Percentiles rank a stretch among this genome's conserved stretches.
Evolutionary conservation across 306 rosid genomes (phyloP).

Genomic region (Mucuna pruriens): DNA sequence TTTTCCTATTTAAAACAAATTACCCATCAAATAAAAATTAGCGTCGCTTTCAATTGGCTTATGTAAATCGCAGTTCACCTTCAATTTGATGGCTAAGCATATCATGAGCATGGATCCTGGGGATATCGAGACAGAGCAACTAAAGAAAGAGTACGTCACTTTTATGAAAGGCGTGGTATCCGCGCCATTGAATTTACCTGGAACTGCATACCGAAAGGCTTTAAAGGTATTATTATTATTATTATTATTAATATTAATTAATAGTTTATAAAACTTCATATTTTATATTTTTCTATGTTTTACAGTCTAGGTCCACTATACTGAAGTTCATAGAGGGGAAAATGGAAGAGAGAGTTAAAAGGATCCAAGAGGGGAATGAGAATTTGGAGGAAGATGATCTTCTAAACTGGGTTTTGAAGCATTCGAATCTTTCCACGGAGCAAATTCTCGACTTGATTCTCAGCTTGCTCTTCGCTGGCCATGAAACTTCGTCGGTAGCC

Average conservation of each 20-base stretch:
- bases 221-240: slow-evolving; percentile 60
- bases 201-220: slow-evolving; percentile 90
- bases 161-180: slow-evolving; percentile 98
- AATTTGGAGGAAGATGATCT: slow-evolving; percentile 77
- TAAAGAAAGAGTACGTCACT: slow-evolving; percentile 82
- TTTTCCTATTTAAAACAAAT: neutral
- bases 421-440: slow-evolving; percentile 87
- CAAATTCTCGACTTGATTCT: slow-evolving; percentile 91
- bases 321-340: slow-evolving; percentile 81
- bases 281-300: neutral
- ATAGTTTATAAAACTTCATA: neutral
- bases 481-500: slow-evolving; percentile 94
- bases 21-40: neutral
- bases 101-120: slow-evolving; percentile 96
- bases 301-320: slow-evolving; percentile 81
- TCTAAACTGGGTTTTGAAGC: slow-evolving; percentile 86
- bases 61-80: slow-evolving; percentile 73
- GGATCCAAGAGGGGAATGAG: slow-evolving; percentile 47
- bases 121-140: slow-evolving; percentile 75
- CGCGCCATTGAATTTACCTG: slow-evolving; percentile 87
- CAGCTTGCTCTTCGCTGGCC: slow-evolving; percentile 95
- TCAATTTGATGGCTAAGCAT: slow-evolving; percentile 92
- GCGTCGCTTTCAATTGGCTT: neutral
- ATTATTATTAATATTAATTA: neutral
- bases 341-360: slow-evolving; percentile 64